phyloP scores from a whole-genome alignment of 1,284 basidiomycete species.

The Microbotryum silenes-acaulis region DNA sequence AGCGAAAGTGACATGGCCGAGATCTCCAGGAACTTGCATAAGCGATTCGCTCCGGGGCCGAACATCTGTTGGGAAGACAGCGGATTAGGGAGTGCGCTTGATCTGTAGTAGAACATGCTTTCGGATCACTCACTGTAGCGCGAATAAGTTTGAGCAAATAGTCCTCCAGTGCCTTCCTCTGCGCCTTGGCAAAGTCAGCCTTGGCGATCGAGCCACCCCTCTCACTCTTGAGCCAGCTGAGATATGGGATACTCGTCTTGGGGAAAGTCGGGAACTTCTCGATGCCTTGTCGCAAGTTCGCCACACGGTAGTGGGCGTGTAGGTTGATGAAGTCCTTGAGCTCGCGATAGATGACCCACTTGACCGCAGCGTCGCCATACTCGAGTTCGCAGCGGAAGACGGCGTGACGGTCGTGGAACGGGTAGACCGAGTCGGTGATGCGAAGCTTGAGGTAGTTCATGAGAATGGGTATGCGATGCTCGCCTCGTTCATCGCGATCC shows the following conservation, averaged over 20 bases:
- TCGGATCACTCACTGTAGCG: slow-evolving; percentile 59
- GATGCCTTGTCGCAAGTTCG: slow-evolving; percentile 48
- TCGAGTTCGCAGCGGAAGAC: slow-evolving; percentile 85
- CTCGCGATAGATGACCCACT: slow-evolving; percentile 90
- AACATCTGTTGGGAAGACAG: slow-evolving; percentile 63
- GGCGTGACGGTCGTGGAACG: slow-evolving; percentile 65
- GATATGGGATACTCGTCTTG: slow-evolving; percentile 72
- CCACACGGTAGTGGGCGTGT: slow-evolving; percentile 83
- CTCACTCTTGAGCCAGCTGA: slow-evolving; percentile 55
- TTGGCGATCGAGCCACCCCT: slow-evolving; percentile 46
- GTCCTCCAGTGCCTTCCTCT: slow-evolving; percentile 74
- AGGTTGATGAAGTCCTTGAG: slow-evolving; percentile 85
- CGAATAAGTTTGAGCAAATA: slow-evolving; percentile 85
- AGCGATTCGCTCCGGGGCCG: slow-evolving; percentile 82
- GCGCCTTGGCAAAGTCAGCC: slow-evolving; percentile 67
- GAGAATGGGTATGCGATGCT: slow-evolving; percentile 44
- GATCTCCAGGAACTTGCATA: slow-evolving; percentile 91
- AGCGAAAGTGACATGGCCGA: slow-evolving; percentile 78
- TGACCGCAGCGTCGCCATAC: slow-evolving; percentile 86
- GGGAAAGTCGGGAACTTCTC: slow-evolving; percentile 83
- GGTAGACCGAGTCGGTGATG: slow-evolving; percentile 77
- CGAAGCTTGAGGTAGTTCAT: slow-evolving; percentile 77
- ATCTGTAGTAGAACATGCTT: not conserved
- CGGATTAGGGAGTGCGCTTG: not conserved
- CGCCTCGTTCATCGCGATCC: slow-evolving; percentile 32